Conservation (phyloP, 176 grass and related monocot species). For the Raddia distichophylla region DNA sequence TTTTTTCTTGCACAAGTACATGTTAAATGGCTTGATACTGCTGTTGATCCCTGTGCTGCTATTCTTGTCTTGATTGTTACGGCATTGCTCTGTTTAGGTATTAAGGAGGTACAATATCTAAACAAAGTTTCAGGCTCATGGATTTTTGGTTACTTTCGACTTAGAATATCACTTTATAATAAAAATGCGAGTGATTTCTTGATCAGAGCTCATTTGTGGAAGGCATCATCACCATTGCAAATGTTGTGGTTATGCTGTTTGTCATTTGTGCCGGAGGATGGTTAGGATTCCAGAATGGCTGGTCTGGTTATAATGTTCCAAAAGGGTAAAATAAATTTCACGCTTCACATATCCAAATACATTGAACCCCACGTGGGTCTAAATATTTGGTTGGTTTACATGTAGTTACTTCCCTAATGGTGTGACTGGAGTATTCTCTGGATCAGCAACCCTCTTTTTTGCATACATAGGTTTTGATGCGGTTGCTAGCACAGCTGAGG, state of each 20-base stretch:
- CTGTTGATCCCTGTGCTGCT: slow-evolving; percentile 89
- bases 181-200: slow-evolving; percentile 29
- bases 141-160: slow-evolving; percentile 9
- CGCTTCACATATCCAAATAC: slow-evolving; percentile 17
- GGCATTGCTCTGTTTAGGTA: slow-evolving; percentile 78
- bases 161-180: not conserved
- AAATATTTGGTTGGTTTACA: slow-evolving; percentile 33
- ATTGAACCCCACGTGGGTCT: not conserved
- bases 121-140: not conserved
- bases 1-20: slow-evolving; percentile 67
- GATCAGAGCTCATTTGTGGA: slow-evolving; percentile 81
- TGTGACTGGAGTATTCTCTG: slow-evolving; percentile 63
- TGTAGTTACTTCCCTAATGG: slow-evolving; percentile 86
- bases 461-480: slow-evolving; percentile 90
- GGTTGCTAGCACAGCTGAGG: slow-evolving; percentile 81
- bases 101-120: slow-evolving; percentile 73
- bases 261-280: slow-evolving; percentile 83
- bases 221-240: slow-evolving; percentile 74
- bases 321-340: slow-evolving; percentile 62
- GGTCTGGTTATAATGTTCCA: slow-evolving; percentile 65
- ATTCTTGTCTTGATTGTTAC: slow-evolving; percentile 88
- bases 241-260: slow-evolving; percentile 80
- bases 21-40: slow-evolving; percentile 62
- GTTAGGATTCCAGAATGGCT: slow-evolving; percentile 84
- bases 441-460: slow-evolving; percentile 91